phyloP scores from a whole-genome alignment of 495 filamentous ascomycete genomes.

The Lophium mytilinum region DNA sequence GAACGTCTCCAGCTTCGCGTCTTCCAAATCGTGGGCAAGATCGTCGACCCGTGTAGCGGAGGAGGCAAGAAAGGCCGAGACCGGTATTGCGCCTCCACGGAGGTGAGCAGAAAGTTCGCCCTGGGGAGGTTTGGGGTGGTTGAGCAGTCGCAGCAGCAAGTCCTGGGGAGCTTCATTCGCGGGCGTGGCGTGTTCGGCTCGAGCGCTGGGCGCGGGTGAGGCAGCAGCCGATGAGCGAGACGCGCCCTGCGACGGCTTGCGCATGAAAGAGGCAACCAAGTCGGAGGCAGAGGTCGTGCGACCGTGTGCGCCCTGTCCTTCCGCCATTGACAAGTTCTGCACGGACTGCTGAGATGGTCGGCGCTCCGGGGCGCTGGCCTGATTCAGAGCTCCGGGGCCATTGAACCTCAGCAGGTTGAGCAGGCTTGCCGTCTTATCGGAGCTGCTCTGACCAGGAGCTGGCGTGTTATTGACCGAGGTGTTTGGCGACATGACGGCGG shows the following conservation, averaged over 20 bases:
- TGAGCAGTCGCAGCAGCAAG: constrained; percentile 57
- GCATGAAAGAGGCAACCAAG: constrained; percentile 54
- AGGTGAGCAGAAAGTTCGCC: constrained; percentile 3
- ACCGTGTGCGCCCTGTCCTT: constrained; percentile 20
- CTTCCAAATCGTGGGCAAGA: constrained; percentile 16
- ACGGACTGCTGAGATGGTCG: constrained; percentile 4
- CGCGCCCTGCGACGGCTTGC: constrained; percentile 26
- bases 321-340: neutral
- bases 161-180: constrained; percentile 50
- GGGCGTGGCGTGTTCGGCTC: constrained; percentile 5
- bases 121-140: constrained; percentile 44
- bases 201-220: constrained; percentile 24
- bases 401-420: constrained; percentile 85
- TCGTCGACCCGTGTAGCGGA: constrained; percentile 17
- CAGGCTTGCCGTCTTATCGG: constrained; percentile 57
- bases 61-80: constrained; percentile 1
- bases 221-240: constrained; percentile 25
- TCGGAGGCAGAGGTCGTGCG: constrained; percentile 55
- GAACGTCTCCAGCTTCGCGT: constrained; percentile 19
- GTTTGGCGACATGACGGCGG: constrained; percentile 34
- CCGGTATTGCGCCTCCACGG: neutral
- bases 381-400: constrained; percentile 36
- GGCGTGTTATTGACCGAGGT: constrained; percentile 32
- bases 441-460: constrained; percentile 34
- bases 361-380: constrained; percentile 10